phyloP scores from a whole-genome alignment of 179 eudicot genomes.

The Pouteria campechiana region DNA sequence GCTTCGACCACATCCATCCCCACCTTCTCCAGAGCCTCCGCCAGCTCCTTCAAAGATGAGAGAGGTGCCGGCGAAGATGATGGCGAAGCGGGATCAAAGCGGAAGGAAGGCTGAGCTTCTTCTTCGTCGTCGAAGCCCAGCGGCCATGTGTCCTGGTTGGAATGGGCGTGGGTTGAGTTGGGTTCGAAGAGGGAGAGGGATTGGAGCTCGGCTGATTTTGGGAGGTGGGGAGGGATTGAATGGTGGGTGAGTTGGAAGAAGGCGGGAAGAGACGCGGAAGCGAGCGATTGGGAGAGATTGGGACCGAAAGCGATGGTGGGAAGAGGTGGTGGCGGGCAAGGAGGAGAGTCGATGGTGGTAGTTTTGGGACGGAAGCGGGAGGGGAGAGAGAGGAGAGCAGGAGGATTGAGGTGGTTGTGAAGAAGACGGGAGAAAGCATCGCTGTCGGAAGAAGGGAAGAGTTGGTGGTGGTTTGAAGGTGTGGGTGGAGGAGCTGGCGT shows the following conservation, averaged over 20 bases:
- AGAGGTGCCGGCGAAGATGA: conserved; percentile 15
- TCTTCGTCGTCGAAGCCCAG: conserved; percentile 42
- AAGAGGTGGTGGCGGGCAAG: conserved; percentile 1
- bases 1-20: conserved; percentile 44
- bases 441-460: no score
- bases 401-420: conserved; percentile 63
- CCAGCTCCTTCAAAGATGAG: conserved; percentile 36
- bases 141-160: conserved; percentile 54
- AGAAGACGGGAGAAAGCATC: conserved; percentile 46
- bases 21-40: conserved; percentile 43
- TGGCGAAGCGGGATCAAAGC: conserved; percentile 28
- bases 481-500: no score
- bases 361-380: conserved; percentile 22
- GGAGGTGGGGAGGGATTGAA: conserved; percentile 34
- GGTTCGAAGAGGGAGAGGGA: conserved; percentile 41
- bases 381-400: conserved; percentile 38
- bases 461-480: no score
- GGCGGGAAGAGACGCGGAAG: conserved; percentile 28
- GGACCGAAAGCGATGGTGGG: conserved; percentile 5
- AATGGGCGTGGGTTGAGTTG: conserved; percentile 16
- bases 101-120: conserved; percentile 20
- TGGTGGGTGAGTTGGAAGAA: conserved; percentile 63
- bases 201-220: conserved; percentile 45
- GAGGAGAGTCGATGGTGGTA: conserved; percentile 13
- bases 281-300: conserved; percentile 5